These are phyloP conservation scores for grape (Vitis vinifera) DNA, from an alignment of 164 flowering plant species.

Conservation along the genomic window ASM3070453v1 NC_081823.1:1611001-1611500, in stretches of 20 bases:
- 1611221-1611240: background rate
- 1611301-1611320: background rate
- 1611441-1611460: background rate
- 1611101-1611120: background rate
- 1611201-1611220: background rate
- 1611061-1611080: too few relatives aligned
- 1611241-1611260: background rate
- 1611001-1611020: too few relatives aligned
- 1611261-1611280: conserved; percentile 9
- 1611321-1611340: conserved; percentile 7
- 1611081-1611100: too few relatives aligned
- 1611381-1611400: background rate
- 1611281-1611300: background rate
- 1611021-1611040: too few relatives aligned
- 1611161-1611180: background rate
- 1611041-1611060: too few relatives aligned
- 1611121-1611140: background rate
- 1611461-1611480: background rate
- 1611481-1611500: too few relatives aligned
- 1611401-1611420: conserved; percentile 3
- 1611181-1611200: background rate
- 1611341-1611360: conserved; percentile 4
- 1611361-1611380: background rate
- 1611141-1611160: background rate
- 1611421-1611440: conserved; percentile 4